Base-by-base conservation (phyloP, 2,329 filamentous ascomycete genomes). In the Chaetomium strumarium region DNA sequence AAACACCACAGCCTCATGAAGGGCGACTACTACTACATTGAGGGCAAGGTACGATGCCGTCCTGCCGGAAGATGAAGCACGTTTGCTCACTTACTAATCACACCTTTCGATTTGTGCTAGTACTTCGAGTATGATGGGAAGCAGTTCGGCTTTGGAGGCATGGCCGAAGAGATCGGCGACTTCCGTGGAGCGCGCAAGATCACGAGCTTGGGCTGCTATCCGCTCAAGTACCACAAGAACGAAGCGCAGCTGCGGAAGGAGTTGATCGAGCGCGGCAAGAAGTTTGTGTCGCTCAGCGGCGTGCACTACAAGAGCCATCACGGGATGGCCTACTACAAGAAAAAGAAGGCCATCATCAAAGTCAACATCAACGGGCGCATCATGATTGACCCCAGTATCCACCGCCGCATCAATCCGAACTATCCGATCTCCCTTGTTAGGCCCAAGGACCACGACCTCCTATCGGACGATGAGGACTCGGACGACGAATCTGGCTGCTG, bases 51-150 rank as follows among this genome's bases (percentile, higher is more conserved):
- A 58, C 19, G 60, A 10, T 17, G 17, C 17, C 19, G 31, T 17
- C 14, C 29, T 40, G 24, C 39, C 61, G 31, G n/a, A 3, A 16
- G 4, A 24, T 7, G 24, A 24, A 7, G 24, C 24, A 24, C 24
- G 7, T 24, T 24, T 38, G 60, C 46, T 20, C 8, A 10, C 10
- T 2, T 29, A 2, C 14, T 2, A 19, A 47, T n/a, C 34, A 2
- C 34, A 2, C n/a, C 14, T 10, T 16, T 29, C 10, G 36, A 4
- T 7, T 4, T 24, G 24, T 24, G 24, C 24, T 12, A 77, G 66
- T 95, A 93, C 60, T 78, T 96, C 24, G 90, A 95, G 63, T 95
- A 90, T 56, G 89, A 96, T 61, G 91, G 90, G 52, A 95, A 95
- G 66, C 77, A 80, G 7, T 95, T 91, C 64, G 90, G 90, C 2